A percentile compares a stretch with the other conserved stretches of the same genome.
Conservation (phyloP, 306 rosid genomes). For the Casuarina glauca region DNA sequence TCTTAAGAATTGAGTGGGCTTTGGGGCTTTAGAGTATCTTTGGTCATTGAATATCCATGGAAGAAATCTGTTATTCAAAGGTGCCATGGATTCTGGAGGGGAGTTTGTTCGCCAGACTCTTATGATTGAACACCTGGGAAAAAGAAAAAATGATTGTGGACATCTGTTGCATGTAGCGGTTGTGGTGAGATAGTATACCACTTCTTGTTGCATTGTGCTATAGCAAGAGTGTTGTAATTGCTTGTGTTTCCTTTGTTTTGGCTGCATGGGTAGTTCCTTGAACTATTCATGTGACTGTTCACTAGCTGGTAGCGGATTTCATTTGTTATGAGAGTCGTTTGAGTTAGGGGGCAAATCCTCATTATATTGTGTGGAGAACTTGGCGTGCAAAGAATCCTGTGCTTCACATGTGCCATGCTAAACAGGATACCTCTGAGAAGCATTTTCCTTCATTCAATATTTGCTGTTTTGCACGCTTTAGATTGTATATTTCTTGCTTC, state of each 20-base stretch:
- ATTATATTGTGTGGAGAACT: not conserved
- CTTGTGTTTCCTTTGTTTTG: not conserved
- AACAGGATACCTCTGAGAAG: not conserved
- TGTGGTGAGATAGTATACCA: not conserved
- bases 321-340: not conserved
- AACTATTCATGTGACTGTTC: not conserved
- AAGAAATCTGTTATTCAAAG: not conserved
- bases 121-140: not conserved
- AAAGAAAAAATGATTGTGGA: not conserved
- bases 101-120: not conserved
- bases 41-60: not conserved
- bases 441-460: not conserved
- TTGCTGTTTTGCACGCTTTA: not conserved
- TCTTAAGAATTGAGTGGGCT: not conserved
- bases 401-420: not conserved
- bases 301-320: not conserved
- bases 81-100: not conserved
- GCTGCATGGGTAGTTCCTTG: not conserved
- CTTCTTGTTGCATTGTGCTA: not conserved
- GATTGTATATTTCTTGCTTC: not conserved
- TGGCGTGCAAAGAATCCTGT: not conserved
- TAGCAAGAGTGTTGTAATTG: not conserved
- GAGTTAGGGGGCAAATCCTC: not conserved
- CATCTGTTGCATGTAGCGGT: not conserved
- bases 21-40: not conserved